phyloP scores from a whole-genome alignment of 805 yeast species.

The Kodamaea leandrae region DNA sequence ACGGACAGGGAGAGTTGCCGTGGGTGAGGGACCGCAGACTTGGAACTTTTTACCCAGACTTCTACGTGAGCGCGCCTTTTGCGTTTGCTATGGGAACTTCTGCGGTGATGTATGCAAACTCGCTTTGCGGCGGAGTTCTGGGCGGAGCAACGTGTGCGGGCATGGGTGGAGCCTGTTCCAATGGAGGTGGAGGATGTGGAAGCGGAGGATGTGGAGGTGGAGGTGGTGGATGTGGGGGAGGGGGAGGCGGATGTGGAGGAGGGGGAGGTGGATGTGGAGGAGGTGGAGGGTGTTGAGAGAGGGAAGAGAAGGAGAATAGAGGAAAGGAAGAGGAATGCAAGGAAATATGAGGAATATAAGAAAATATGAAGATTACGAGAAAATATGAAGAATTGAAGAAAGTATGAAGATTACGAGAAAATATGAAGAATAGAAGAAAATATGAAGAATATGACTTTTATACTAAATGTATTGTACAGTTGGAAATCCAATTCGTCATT shows the following conservation, averaged over 20 bases:
- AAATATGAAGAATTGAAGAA: no score
- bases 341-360: no score
- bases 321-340: no score
- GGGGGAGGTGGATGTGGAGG: constrained; percentile 5
- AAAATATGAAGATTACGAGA: no score
- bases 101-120: neutral
- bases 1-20: neutral
- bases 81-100: neutral
- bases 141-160: neutral
- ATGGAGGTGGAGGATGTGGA: neutral
- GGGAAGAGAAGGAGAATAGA: no score
- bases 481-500: no score
- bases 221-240: constrained; percentile 1
- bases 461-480: no score
- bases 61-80: neutral
- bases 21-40: constrained; percentile 1
- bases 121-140: neutral
- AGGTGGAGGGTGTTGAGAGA: constrained; percentile 1
- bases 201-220: neutral
- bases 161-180: neutral
- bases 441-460: no score
- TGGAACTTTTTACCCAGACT: neutral
- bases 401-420: no score
- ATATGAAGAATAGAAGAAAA: no score
- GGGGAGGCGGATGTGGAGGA: constrained; percentile 1